Base-by-base conservation (phyloP, 805 yeast species). In the Yamadazyma insecticola region DNA sequence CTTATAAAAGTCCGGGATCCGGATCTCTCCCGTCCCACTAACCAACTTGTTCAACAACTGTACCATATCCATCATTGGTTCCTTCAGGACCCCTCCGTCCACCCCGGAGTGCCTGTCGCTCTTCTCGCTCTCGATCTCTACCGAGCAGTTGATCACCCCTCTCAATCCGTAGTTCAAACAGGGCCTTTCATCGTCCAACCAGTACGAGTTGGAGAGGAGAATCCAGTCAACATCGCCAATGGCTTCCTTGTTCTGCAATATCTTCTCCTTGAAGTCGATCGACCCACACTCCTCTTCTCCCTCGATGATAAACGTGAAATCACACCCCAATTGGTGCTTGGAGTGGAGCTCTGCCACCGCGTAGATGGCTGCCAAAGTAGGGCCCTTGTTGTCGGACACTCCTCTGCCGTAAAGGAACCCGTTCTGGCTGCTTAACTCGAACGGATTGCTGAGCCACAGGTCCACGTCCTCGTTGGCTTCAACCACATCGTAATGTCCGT, bases 261-360 rank as follows among this genome's bases (percentile, higher is more conserved):
- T 72, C 1, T 81, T 78, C 3, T 76, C 69, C 45, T 78, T 78
- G 51, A 90, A 87, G 0, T 97, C 96, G 45, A 72, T 73, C 0
- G 96, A 85, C 1, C 97, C 97, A 35, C 85, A 74, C 54, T 90
- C 98, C 57, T 92, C 98, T 54, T 88, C 96, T 26, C 98, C 98
- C 57, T 90, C 98, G 29, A 90, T 69, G 11, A 90, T 50, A 46
- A 92, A 89, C 0, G 83, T 77, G 3, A 90, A 80, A 52, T 90
- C 96, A 27, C 80, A 70, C 5, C 66, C 62, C 13, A 92, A 66
- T 26, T 72, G 56, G 0, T 67, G 60, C 8, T 61, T 56, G 17
- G 72, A 72, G 32, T 60, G 60, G 10, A 87, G 57, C 32, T 83
- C 86, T 0, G 92, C 89, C 13, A 83, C 95, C 0, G 96, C 86